These are phyloP conservation scores for Aspergillus felis DNA, from an alignment of 2,329 filamentous ascomycete species.

Conservation along the genomic window DNA sequence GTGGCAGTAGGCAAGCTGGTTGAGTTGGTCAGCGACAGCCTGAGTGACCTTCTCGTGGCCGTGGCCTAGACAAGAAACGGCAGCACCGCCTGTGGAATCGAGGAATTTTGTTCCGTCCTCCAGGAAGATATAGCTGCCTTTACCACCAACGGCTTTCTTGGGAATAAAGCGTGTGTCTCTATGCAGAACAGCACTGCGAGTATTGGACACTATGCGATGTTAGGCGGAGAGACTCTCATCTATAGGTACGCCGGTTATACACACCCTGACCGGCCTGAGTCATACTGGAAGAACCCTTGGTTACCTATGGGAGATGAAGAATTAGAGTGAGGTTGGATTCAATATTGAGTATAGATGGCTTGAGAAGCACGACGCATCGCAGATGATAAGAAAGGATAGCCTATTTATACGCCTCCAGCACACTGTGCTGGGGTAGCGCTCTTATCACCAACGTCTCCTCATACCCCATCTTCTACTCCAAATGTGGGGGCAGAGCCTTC, in stretches of 20 bases:
- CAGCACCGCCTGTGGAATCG: constrained; percentile 70
- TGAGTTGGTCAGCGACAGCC: constrained; percentile 58
- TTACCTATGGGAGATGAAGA: background rate
- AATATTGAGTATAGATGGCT: background rate
- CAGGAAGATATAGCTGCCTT: constrained; percentile 51
- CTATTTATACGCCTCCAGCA: background rate
- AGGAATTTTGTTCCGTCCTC: constrained; percentile 59
- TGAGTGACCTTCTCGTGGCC: constrained; percentile 57
- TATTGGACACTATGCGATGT: background rate
- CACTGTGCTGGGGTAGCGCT: background rate
- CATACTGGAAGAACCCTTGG: background rate
- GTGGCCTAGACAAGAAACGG: constrained; percentile 68
- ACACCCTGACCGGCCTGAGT: constrained; percentile 3
- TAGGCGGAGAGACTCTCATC: background rate
- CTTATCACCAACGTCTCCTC: background rate
- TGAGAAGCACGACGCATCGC: background rate
- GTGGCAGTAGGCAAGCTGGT: constrained; percentile 56
- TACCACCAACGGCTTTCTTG: constrained; percentile 46
- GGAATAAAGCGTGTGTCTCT: constrained; percentile 47
- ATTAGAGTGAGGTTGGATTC: background rate
- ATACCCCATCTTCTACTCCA: constrained; percentile 6
- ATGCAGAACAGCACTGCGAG: constrained; percentile 46
- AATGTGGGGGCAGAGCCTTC: constrained; percentile 19
- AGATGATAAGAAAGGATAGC: background rate
- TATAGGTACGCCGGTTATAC: background rate